Evolutionary conservation across 2,329 filamentous ascomycete genomes (phyloP), one percentile per base, ranked within the genome.

Genomic region (Fusarium chuoi): DNA sequence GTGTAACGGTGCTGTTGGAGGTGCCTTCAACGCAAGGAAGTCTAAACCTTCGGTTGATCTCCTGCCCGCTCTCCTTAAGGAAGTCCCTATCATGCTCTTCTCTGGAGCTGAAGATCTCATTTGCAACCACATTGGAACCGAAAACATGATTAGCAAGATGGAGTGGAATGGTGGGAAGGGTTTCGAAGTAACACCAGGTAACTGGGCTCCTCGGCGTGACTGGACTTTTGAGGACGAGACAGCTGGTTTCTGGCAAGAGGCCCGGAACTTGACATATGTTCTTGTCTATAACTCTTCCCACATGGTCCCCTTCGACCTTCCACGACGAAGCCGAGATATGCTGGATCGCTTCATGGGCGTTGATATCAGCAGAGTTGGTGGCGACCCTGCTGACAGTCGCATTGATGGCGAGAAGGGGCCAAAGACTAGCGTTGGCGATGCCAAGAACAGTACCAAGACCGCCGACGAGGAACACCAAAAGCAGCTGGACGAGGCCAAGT

Each of bases 241-340:
- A 4, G 95, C 95, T 7, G 96, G 96, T 30, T 94, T 97, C 79
- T 99, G 96, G 87, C 97, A 99, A 83, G 90, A 95, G 81, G 96
- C 96, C 4, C 91, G 97, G 74, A 99, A 99, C 83, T 85, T 99
- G 70, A 98, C 96, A 2, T 99, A 99, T 80, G 92, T 99, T 38
- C 87, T 97, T 45, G 98, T 98, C 84, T 94, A 97, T 86, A 97
- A 99, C 82, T 91, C 94, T 22, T 97, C 94, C 56, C 96, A 99
- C 83, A 99, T 99, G 96, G 96, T 99, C 3, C 97, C 96, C 2
- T 98, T 96, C 79, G 96, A 99, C 82, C 93, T 93, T 77, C 92
- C 96, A 3, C 91, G 94, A 54, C 92, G 95, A 69, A 93, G 92
- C 26, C 90, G 96, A 70, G 96, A 98, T 81, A 99, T 99, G 96